Percentiles rank a stretch among this genome's conserved stretches.
phyloP scores from a whole-genome alignment of 129 eudicot species.

The Saussurea involucrata region DNA sequence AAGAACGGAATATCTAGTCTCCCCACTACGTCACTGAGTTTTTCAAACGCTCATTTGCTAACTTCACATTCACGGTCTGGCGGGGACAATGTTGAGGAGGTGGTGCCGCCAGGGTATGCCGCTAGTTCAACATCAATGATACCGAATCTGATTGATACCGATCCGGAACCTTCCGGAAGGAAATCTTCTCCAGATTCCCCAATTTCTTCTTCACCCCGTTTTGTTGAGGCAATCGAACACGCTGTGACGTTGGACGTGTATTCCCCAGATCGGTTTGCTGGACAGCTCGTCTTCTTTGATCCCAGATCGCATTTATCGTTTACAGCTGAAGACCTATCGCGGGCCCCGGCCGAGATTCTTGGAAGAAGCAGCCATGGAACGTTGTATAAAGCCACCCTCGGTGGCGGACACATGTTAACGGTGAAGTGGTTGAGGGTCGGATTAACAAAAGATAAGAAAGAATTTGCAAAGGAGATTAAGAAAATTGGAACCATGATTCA shows the following conservation, averaged over 20 bases:
- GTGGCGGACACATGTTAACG: conserved; percentile 76
- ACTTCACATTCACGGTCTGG: conserved; percentile 75
- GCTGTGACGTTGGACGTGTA: conserved; percentile 72
- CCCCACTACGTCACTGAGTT: conserved; percentile 68
- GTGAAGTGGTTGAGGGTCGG: conserved; percentile 99
- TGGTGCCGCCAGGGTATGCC: conserved; percentile 35
- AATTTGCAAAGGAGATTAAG: conserved; percentile 89
- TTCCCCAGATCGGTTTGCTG: conserved; percentile 95
- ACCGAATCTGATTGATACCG: conserved; percentile 45
- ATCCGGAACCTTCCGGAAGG: conserved; percentile 65
- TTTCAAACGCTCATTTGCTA: conserved; percentile 79
- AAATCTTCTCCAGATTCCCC: conserved; percentile 86
- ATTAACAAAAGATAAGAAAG: conserved; percentile 87
- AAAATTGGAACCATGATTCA: conserved; percentile 80
- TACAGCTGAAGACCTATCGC: conserved; percentile 89
- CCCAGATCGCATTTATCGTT: conserved; percentile 50
- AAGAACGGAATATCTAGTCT: conserved; percentile 58
- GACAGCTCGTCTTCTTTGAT: conserved; percentile 80
- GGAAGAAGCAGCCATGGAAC: conserved; percentile 99
- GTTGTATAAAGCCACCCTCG: conserved; percentile 85
- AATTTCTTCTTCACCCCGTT: conserved; percentile 69
- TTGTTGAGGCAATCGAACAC: conserved; percentile 65
- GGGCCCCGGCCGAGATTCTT: conserved; percentile 98
- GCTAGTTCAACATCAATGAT: conserved; percentile 37
- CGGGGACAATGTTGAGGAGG: conserved; percentile 47